Base-by-base conservation (phyloP, 2,329 filamentous ascomycete species). In the Verticillium tricorpus region DNA sequence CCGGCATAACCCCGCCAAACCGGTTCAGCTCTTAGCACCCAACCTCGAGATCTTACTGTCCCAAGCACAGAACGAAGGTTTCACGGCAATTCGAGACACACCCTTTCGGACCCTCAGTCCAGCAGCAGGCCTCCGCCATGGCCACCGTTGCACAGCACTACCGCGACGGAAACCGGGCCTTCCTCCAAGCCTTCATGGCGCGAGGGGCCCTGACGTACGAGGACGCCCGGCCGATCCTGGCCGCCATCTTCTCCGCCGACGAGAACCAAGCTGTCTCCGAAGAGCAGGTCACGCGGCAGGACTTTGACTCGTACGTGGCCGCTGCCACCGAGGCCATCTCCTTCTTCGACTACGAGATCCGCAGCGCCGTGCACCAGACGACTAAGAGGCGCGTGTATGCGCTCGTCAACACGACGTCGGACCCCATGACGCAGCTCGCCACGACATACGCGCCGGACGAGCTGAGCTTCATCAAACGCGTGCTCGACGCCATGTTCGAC, bases 401-500 rank as follows among this genome's bases (percentile, higher is more conserved):
- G 2, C 81, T 99, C 37, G 89, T 98, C 56, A 99, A 99, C 76
- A 92, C 89, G 1, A 89, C 90, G 11, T 92, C 89, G 64, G 95
- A 99, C 74, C 80, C 89, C 0, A 80, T 94, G 63, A 96, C 92
- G 0, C 94, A 97, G 70, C 83, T 97, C 45, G 92, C 93, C 2
- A 98, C 95, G 0, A 87, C 85, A 0, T 91, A 90, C 71, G 85
- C 82, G 8, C 79, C 92, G 0, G 93, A 97, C 67, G 93, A 98
- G 77, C 91, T 98, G 35, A 87, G 90, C 0, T 99, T 92, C 72
- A 85, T 98, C 60, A 95, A 96, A 76, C 84, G 95, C 9, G 74
- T 97, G 3, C 84, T 99, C 1, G 93, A 97, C 73, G 87, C 85
- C 68, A 96, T 99, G 85, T 99, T 98, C 72, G 92, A 96, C 66